Conservation (phyloP, 164 flowering plant species). For the grape (Vitis vinifera) region ASM3070453v1 NC_081811.1:631501-632000, state of each 20-base stretch:
- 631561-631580: too few species aligned
- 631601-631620: too few species aligned
- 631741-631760: not conserved
- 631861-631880: slow-evolving; percentile 97
- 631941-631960: slow-evolving; percentile 95
- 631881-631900: slow-evolving; percentile 91
- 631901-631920: slow-evolving; percentile 94
- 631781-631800: slow-evolving; percentile 96
- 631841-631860: slow-evolving; percentile 96
- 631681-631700: not conserved
- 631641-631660: too few species aligned
- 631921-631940: slow-evolving; percentile 77
- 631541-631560: too few species aligned
- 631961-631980: slow-evolving; percentile 94
- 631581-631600: too few species aligned
- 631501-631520: too few species aligned
- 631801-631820: slow-evolving; percentile 83
- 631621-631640: too few species aligned
- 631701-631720: not conserved
- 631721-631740: not conserved
- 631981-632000: slow-evolving; percentile 97
- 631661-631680: too few species aligned
- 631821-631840: slow-evolving; percentile 91
- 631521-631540: too few species aligned
- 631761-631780: slow-evolving; percentile 76